Evolutionary conservation across 306 rosid species (phyloP).

Genomic region (cucumber (Cucumis sativus)): Cucumber_9930_V3 NC_026655.2:16341501-16342000

Average conservation of each 20-base stretch:
- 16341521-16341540: background rate
- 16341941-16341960: slow-evolving; percentile 25
- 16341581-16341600: background rate
- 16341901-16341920: background rate
- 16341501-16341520: background rate
- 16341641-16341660: background rate
- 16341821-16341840: background rate
- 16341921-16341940: background rate
- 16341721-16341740: background rate
- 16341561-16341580: background rate
- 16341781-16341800: background rate
- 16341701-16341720: background rate
- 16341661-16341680: background rate
- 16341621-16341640: background rate
- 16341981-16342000: slow-evolving; percentile 79
- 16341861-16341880: background rate
- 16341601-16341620: background rate
- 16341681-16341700: background rate
- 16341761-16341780: background rate
- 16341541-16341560: background rate
- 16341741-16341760: background rate
- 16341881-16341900: background rate
- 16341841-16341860: background rate
- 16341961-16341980: slow-evolving; percentile 79
- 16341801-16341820: background rate